Evolutionary conservation across 2,329 filamentous ascomycete species (phyloP), one percentile per base, ranked within the genome.

Genomic region (Fusarium algeriense): DNA sequence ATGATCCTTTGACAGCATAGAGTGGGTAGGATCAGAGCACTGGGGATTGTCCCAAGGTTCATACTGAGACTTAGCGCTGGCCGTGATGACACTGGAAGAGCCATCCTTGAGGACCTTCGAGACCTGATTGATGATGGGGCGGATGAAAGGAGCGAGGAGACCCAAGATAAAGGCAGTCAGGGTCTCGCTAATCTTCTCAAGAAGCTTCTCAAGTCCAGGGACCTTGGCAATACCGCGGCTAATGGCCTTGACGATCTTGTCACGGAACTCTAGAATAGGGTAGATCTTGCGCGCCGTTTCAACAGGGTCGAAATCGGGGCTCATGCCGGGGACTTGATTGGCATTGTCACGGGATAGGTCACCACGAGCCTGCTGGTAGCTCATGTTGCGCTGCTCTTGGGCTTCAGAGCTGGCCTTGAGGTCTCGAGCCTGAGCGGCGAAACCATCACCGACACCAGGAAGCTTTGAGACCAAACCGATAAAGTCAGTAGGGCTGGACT

Each of bases 171-270:
- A 98, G 10, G 97, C 87, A 0, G 95, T 97, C 43, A 99, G 85
- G 3, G 93, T 95, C 83, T 99, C 96, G 60, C 92, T 93, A 76
- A 99, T 97, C 75, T 94, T 95, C 71, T 98, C 95, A 26, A 98
- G 90, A n/a, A 98, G 85, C 67, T 91, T 87, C 81, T 97, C 94
- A 7, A 99, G 86, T 1, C 95, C 95, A 0, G 96, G 96, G 41
- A 99, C 92, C 84, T 97, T 98, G 75, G 94, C 90, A 73, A 98
- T 94, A 56, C 94, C 92, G 41, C 90, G 88, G 77, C 90, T 94
- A 80, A 99, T 94, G 43, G 91, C 89, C 74, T 93, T 93, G 54
- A 98, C 95, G 59, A 99, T 94, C 77, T 92, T 96, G 84, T 99
- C 96, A 65, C 95, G 89, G 85, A 98, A 99, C 66, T 93, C 88